phyloP scores from a whole-genome alignment of 371 early-diverging fungal genomes.

The Rozella allomycis region DNA sequence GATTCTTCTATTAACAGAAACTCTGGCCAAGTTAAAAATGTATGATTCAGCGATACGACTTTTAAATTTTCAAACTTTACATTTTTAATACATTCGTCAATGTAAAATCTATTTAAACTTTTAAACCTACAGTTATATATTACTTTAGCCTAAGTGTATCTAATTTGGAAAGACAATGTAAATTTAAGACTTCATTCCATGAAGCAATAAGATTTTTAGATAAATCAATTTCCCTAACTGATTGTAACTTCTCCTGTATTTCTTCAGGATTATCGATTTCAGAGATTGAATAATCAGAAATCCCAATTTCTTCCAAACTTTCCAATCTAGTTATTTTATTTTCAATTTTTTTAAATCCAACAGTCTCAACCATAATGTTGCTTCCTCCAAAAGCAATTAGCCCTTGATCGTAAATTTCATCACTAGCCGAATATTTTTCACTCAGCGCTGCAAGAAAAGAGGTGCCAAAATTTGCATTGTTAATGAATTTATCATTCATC shows the following conservation, averaged over 20 bases:
- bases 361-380: constrained; percentile 43
- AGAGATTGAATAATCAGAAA: constrained; percentile 14
- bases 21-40: constrained; percentile 16
- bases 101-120: too few relatives aligned
- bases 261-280: constrained; percentile 8
- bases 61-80: constrained; percentile 16
- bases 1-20: constrained; percentile 19
- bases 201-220: constrained; percentile 36
- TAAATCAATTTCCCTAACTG: constrained; percentile 46
- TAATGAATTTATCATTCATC: constrained; percentile 21
- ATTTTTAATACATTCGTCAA: too few relatives aligned
- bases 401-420: constrained; percentile 9
- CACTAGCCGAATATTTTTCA: constrained; percentile 25
- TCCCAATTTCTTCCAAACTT: constrained; percentile 24
- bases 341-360: constrained; percentile 52
- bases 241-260: constrained; percentile 11
- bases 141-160: too few relatives aligned
- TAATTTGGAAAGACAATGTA: too few relatives aligned
- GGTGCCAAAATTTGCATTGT: constrained; percentile 1
- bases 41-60: constrained; percentile 19
- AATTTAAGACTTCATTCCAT: constrained; percentile 41
- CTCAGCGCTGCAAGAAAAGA: constrained; percentile 27
- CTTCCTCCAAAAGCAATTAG: constrained; percentile 18
- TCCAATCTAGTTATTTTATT: constrained; percentile 20
- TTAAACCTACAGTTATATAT: too few relatives aligned